Evolutionary conservation across 495 filamentous ascomycete genomes (phyloP), one percentile per base, ranked within the genome.

Genomic region (Penicillium argentinense): DNA sequence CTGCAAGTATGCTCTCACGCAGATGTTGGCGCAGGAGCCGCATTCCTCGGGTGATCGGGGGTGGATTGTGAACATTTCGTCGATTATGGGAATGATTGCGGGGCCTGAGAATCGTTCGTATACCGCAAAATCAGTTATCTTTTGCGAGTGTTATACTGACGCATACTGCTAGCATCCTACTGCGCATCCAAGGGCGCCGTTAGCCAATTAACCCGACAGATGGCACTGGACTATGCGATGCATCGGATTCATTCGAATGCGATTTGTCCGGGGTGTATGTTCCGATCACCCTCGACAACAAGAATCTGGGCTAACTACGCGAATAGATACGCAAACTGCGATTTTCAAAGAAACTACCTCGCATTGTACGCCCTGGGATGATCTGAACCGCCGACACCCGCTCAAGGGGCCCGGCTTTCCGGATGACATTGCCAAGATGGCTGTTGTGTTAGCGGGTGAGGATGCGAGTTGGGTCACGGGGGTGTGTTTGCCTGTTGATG

Each of bases 11-110:
- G 76, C 71, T 1, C 48, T 68, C n/a, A 47, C 54, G 1, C 78
- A 82, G 56, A 78, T 81, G 70, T 47, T 80, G 11, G 53, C 58
- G 13, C 80, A 84, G 47, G 64, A 72, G 6, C 68, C 63, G 0
- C 58, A 64, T 46, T 21, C 60, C 0, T 70, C 57, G 3, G 70
- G 73, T 4, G 69, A 80, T 47, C 45, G 76, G 29, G 80, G 80
- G 7, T 81, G 77, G 76, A 79, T 83, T 26, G 57, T 82, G 22
- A 83, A 81, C 41, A 72, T 76, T 0, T 67, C 75, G 1, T 74
- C 67, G 5, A 64, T 77, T 17, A 57, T 72, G 48, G 76, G 78
- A 0, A 45, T 76, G 14, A 65, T 78, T 37, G 74, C 49, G 21
- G 27, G 51, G 1, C 53, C 32, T 7, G 53, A 62, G 22, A 56